A percentile compares a stretch with the other conserved stretches of the same genome.
These are phyloP conservation scores for Tricholoma sp. DNA, from an alignment of 768 basidiomycete species.

Conservation along the genomic window DNA sequence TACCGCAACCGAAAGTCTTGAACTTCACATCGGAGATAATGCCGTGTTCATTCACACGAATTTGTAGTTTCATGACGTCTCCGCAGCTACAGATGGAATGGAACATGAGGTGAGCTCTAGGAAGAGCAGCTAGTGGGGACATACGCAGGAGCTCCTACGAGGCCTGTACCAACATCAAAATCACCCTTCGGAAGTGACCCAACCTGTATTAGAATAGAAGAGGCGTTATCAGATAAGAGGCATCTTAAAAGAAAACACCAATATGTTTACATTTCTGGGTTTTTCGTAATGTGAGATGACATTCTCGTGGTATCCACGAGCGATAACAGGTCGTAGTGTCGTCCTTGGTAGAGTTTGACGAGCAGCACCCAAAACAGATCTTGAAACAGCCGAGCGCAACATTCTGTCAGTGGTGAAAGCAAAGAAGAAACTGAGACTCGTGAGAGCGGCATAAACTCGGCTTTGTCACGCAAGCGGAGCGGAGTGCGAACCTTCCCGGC, in stretches of 20 bases:
- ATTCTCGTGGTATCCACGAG: constrained; percentile 88
- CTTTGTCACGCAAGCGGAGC: constrained; percentile 13
- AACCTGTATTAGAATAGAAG: constrained; percentile 51
- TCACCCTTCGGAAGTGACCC: constrained; percentile 94
- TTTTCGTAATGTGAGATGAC: constrained; percentile 97
- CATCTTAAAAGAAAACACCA: constrained; percentile 27
- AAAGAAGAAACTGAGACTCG: constrained; percentile 1
- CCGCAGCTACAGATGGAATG: constrained; percentile 59
- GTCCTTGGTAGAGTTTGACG: constrained; percentile 36
- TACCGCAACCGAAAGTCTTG: constrained; percentile 99
- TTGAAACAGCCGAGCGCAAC: constrained; percentile 62
- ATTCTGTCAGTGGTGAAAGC: constrained; percentile 34
- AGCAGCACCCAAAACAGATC: constrained; percentile 42
- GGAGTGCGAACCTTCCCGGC: not conserved
- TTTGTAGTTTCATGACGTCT: constrained; percentile 99
- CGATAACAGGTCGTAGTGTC: constrained; percentile 43
- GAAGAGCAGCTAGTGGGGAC: constrained; percentile 26
- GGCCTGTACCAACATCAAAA: constrained; percentile 90
- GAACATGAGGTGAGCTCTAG: constrained; percentile 23
- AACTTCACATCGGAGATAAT: constrained; percentile 99
- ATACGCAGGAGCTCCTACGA: constrained; percentile 95
- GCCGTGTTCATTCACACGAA: constrained; percentile 91
- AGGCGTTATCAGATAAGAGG: constrained; percentile 55
- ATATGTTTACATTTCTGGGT: constrained; percentile 88
- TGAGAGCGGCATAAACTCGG: constrained; percentile 1